These are phyloP conservation scores for Salvia hispanica DNA, from an alignment of 257 asterid species.

Conservation along the genomic window DNA sequence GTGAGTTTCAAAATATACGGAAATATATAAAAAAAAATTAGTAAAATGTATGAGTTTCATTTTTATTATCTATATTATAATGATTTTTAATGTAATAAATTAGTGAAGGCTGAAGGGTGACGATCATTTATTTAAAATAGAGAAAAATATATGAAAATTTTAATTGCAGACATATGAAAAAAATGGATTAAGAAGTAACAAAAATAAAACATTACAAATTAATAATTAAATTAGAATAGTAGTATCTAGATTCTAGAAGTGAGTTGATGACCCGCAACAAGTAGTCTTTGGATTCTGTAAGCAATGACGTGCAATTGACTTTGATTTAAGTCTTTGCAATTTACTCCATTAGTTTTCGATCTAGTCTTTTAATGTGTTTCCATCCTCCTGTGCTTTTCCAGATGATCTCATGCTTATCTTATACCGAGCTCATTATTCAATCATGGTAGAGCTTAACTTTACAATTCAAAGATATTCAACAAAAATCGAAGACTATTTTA, in stretches of 20 bases:
- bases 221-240: background rate
- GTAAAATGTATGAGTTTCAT: no score
- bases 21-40: no score
- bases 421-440: slow-evolving; percentile 24
- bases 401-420: slow-evolving; percentile 31
- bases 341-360: background rate
- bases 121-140: no score
- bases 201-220: background rate
- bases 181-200: background rate
- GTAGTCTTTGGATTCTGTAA: slow-evolving; percentile 34
- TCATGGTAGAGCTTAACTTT: background rate
- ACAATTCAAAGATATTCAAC: no score
- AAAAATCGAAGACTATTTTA: no score
- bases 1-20: no score
- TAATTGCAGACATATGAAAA: no score
- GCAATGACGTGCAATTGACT: slow-evolving; percentile 48
- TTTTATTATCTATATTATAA: no score
- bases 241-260: no score
- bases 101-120: no score
- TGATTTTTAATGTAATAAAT: no score
- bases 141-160: no score
- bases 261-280: slow-evolving; percentile 43
- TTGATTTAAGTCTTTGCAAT: slow-evolving; percentile 28
- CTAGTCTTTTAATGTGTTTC: background rate
- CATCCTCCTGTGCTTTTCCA: slow-evolving; percentile 9